phyloP scores from a whole-genome alignment of 2,329 filamentous ascomycete genomes.

The Diplodia intermedia region DNA sequence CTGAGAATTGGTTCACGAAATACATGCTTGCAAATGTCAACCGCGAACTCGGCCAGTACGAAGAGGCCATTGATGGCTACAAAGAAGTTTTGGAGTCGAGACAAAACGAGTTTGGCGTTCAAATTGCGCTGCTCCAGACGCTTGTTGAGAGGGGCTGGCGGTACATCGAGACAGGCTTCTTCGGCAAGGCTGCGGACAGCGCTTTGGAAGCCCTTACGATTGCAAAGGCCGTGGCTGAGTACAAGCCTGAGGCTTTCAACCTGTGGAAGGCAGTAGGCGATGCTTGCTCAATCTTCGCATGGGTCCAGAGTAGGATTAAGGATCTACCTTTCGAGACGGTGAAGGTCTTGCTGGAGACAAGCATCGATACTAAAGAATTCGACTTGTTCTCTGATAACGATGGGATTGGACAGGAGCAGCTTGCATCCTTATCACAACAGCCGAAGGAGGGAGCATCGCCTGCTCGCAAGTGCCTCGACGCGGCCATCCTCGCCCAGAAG shows the following conservation, averaged over 20 bases:
- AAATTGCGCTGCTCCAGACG: conserved; percentile 86
- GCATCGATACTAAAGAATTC: conserved; percentile 63
- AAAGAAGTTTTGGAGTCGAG: conserved; percentile 72
- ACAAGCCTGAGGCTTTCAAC: conserved; percentile 79
- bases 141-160: conserved; percentile 81
- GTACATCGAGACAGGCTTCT: conserved; percentile 81
- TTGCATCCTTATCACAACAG: conserved; percentile 38
- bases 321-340: conserved; percentile 69
- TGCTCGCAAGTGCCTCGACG: conserved; percentile 68
- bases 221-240: conserved; percentile 66
- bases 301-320: conserved; percentile 70
- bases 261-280: conserved; percentile 94
- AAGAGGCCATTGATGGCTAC: conserved; percentile 81
- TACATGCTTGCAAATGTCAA: conserved; percentile 97
- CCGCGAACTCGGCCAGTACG: conserved; percentile 87
- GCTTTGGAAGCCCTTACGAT: conserved; percentile 73
- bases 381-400: conserved; percentile 74
- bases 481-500: conserved; percentile 85
- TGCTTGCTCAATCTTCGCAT: conserved; percentile 83
- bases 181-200: conserved; percentile 78
- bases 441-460: conserved; percentile 21
- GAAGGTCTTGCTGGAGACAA: conserved; percentile 63
- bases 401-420: conserved; percentile 58
- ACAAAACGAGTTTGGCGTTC: conserved; percentile 81
- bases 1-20: conserved; percentile 90